Evolutionary conservation across 2,329 filamentous ascomycete genomes (phyloP), one percentile per base, ranked within the genome.

Genomic region (Sporothrix brasiliensis): DNA sequence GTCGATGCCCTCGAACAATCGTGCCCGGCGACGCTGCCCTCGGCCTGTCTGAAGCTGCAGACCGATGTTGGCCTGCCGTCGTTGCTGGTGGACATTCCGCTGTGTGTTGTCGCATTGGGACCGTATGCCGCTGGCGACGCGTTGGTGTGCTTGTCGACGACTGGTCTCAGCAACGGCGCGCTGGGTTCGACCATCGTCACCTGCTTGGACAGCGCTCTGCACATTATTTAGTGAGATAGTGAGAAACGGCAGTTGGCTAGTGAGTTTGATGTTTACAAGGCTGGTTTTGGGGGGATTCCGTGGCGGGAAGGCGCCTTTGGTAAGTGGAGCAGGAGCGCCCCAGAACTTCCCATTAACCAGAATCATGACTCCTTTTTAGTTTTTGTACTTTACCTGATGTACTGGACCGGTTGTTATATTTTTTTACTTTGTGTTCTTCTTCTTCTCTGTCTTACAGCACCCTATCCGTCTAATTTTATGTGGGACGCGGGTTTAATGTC

Each of bases 11-110:
- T 74, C 21, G 66, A 70, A 10, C 53, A 24, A 5, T 21, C 41
- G 2, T 75, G 73, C 72, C 73, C 72, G 4, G 30, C 65, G 0
- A 19, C 63, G 21, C 73, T 75, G 21, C 74, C 74, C 10, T 7
- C 30, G 0, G 67, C 73, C 11, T 75, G 74, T 50, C 2, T 58
- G 30, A 5, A n/a, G 1, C 19, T 75, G 10, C 16, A 9, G 1
- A 16, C 5, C 21, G 70, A 68, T 30, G 50, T 34, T 6, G 69
- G 56, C n/a, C 0, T 9, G 0, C n/a, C 27, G 1, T 11, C 13
- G 1, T 16, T 75, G 4, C 0, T 53, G 0, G 14, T 50, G 21
- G 65, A 73, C n/a, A 60, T 70, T 4, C 53, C 72, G 3, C 53
- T 72, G 11, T 75, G 74, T 56, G n/a, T 50, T 0, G 24, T 44